A percentile compares a stretch with the other conserved stretches of the same genome.
Evolutionary conservation across 2,329 filamentous ascomycete species (phyloP).

Genomic region (Helotiales sp.): DNA sequence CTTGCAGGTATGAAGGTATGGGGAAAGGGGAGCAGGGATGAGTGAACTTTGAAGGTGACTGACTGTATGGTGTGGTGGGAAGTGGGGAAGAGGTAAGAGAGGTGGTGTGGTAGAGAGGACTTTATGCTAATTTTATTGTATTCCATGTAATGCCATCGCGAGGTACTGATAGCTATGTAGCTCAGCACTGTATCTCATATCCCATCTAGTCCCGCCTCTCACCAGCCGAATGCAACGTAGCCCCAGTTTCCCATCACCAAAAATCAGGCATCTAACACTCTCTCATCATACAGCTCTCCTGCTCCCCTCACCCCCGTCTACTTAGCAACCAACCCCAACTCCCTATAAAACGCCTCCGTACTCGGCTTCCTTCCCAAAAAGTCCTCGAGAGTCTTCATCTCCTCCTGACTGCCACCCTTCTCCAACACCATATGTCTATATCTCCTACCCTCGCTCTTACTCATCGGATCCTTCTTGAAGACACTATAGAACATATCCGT

Average conservation of each 20-base stretch:
- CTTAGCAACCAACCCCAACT: constrained; percentile 60
- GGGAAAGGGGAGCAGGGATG: too few relatives aligned
- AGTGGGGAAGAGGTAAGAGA: too few relatives aligned
- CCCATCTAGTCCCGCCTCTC: too few relatives aligned
- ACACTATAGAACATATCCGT: constrained; percentile 85
- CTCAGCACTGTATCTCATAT: too few relatives aligned
- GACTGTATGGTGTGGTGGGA: too few relatives aligned
- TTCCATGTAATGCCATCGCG: too few relatives aligned
- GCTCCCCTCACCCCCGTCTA: neutral
- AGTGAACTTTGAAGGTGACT: too few relatives aligned
- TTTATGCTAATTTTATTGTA: too few relatives aligned
- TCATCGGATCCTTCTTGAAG: constrained; percentile 81
- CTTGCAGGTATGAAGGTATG: too few relatives aligned
- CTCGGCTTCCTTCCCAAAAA: constrained; percentile 79
- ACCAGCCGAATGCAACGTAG: too few relatives aligned
- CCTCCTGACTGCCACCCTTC: constrained; percentile 77
- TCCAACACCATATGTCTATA: constrained; percentile 82
- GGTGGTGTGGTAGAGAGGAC: too few relatives aligned
- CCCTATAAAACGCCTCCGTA: constrained; percentile 79
- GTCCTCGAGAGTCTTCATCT: constrained; percentile 79
- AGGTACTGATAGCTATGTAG: too few relatives aligned
- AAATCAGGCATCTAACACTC: neutral
- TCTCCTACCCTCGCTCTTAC: constrained; percentile 71
- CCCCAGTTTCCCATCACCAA: neutral
- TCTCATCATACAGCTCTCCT: neutral